phyloP scores from a whole-genome alignment of 2,329 filamentous ascomycete species.

The Daldinia sp. region DNA sequence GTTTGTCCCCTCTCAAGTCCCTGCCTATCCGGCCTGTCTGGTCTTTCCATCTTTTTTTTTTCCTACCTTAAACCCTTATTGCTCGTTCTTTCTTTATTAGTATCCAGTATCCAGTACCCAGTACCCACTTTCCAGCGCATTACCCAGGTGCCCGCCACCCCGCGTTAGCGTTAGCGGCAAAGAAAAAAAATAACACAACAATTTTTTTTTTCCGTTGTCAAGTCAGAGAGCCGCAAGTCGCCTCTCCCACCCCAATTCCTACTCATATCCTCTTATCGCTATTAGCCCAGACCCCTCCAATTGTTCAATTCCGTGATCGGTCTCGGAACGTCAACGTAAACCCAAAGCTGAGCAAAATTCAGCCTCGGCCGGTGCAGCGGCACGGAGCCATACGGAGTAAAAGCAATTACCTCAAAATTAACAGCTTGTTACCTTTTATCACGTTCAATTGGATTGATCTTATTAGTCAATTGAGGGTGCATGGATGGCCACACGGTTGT shows the following conservation, averaged over 20 bases:
- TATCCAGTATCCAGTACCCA: background rate
- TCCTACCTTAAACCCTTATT: background rate
- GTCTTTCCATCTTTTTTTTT: background rate
- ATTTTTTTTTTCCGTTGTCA: constrained; percentile 21
- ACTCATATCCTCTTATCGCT: constrained; percentile 36
- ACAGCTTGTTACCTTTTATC: constrained; percentile 30
- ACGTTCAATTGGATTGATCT: constrained; percentile 36
- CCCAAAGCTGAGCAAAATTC: constrained; percentile 27
- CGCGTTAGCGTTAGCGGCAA: constrained; percentile 37
- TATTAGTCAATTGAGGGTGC: constrained; percentile 44
- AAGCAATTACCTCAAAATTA: constrained; percentile 30
- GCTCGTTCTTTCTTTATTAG: constrained; percentile 3
- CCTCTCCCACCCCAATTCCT: constrained; percentile 25
- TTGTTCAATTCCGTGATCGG: constrained; percentile 46
- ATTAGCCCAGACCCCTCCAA: constrained; percentile 43
- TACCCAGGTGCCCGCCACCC: constrained; percentile 23
- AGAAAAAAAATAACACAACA: constrained; percentile 11
- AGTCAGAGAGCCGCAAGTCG: constrained; percentile 11
- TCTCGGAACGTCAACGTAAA: constrained; percentile 31
- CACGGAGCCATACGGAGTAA: constrained; percentile 31
- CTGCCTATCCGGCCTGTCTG: too few species aligned
- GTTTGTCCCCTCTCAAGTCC: too few species aligned
- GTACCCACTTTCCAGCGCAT: constrained; percentile 21
- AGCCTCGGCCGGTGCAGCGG: constrained; percentile 36
- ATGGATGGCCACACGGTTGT: constrained; percentile 59